Evolutionary conservation across 441 rosid species (phyloP), one percentile per base, ranked within the genome.

Genomic region (Geranium incanum): DNA sequence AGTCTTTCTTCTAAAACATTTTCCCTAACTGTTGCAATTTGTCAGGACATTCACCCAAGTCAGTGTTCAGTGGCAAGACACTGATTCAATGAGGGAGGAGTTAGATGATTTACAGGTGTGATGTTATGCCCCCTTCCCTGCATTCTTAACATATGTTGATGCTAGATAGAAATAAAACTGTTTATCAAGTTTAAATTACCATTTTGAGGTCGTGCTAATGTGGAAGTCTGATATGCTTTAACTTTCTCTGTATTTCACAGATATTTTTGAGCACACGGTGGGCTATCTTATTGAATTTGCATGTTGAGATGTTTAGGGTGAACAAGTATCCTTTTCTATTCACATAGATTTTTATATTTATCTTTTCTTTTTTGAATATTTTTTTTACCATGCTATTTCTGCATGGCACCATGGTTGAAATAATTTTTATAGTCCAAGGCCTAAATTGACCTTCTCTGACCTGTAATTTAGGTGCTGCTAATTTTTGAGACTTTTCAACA

Each of bases 41-140:
- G 71, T 77, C 84, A 95, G 99, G 88, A 95, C 99, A 76, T 95
- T 95, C 83, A 93, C 99, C 5, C 99, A 95, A 89, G 98, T 95
- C 78, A 93, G 98, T 76, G 83, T 87, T 52, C 98, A 95, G 82
- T 95, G 99, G 99, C 97, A 93, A 87, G 99, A 95, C 66, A 91
- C 89, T 74, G 99, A 95, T 84, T 84, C 99, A 23, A 86, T 95
- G 97, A 89, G 99, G 79, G 99, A 95, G 81, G 98, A 95, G 78
- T 82, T 95, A 76, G 99, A 95, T 83, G 98, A 95, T 84, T 79
- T 95, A 75, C 99, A 95, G 95, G 98, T 89, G 68, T 66, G 74
- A 73, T 77, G 68, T 72, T 74, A 37, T 72, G 64, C 63, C 68
- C 16, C 5, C 18, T n/a, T 71, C 6, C 4, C 43, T 41, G 7